Conservation (phyloP, 2,329 filamentous ascomycete genomes). For the Colletotrichum caudatum region DNA sequence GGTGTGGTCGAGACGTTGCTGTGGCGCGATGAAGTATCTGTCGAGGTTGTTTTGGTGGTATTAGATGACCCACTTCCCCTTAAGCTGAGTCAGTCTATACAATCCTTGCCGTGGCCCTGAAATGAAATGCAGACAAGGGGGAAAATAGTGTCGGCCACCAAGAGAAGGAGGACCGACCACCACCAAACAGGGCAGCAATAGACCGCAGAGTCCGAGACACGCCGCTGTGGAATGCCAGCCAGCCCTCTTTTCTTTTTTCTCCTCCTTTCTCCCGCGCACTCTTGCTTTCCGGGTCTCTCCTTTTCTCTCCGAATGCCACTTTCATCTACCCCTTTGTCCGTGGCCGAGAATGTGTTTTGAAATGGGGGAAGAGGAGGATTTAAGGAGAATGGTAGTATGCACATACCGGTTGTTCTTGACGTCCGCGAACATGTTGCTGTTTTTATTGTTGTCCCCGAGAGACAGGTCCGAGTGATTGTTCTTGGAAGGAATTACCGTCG, state of each 20-base stretch:
- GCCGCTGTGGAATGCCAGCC: constrained; percentile 40
- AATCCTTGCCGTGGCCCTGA: constrained; percentile 42
- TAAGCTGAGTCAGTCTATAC: constrained; percentile 54
- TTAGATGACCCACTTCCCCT: constrained; percentile 72
- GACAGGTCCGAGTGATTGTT: constrained; percentile 53
- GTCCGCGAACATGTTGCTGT: constrained; percentile 66
- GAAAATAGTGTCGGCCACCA: constrained; percentile 26
- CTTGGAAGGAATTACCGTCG: constrained; percentile 50
- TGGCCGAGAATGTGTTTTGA: constrained; percentile 36
- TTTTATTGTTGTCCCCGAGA: constrained; percentile 57
- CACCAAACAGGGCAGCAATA: constrained; percentile 28
- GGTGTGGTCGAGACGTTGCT: constrained; percentile 73
- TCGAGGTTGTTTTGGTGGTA: constrained; percentile 70
- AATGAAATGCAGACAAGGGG: constrained; percentile 43
- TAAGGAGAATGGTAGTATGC: constrained; percentile 37
- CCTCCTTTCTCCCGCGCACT: neutral
- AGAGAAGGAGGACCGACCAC: constrained; percentile 22
- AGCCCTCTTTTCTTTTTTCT: constrained; percentile 12
- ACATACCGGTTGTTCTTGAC: constrained; percentile 70
- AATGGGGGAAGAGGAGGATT: constrained; percentile 31
- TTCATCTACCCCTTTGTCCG: constrained; percentile 14
- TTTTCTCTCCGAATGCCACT: neutral
- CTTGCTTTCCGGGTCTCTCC: constrained; percentile 6
- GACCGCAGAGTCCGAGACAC: constrained; percentile 40
- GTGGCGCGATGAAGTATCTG: constrained; percentile 71